Percentiles rank a stretch among this genome's conserved stretches.
Conservation (phyloP, 305 asterid species). For the Vinca major region DNA sequence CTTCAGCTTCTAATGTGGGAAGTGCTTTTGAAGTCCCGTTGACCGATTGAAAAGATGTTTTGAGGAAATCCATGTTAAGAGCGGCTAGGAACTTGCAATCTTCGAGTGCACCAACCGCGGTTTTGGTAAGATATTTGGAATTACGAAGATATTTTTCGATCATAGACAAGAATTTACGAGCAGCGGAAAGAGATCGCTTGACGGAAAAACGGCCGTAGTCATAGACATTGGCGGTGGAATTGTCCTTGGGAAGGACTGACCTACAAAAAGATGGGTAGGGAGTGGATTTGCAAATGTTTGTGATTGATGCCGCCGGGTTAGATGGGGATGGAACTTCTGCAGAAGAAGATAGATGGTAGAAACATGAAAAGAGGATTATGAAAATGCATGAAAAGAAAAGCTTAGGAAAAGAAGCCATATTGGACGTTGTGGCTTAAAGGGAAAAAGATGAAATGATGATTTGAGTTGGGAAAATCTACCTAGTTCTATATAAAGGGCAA, state of each 20-base stretch:
- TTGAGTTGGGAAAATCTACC: neutral
- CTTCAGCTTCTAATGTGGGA: conserved; percentile 32
- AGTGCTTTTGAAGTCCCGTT: conserved; percentile 29
- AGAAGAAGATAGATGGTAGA: neutral
- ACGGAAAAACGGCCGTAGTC: conserved; percentile 52
- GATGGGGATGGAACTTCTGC: neutral
- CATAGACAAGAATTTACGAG: conserved; percentile 34
- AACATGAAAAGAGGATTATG: neutral
- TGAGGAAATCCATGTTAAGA: conserved; percentile 42
- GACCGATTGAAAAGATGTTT: conserved; percentile 18
- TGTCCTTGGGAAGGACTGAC: conserved; percentile 34
- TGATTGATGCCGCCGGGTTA: conserved; percentile 3
- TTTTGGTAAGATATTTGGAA: conserved; percentile 26
- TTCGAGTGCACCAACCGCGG: conserved; percentile 46
- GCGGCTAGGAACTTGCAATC: conserved; percentile 57
- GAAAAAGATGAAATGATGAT: neutral
- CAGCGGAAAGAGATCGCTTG: conserved; percentile 35
- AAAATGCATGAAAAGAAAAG: neutral
- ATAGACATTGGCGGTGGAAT: conserved; percentile 43
- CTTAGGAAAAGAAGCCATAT: neutral
- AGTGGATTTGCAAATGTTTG: conserved; percentile 24
- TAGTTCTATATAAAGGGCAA: neutral
- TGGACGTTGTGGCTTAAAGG: neutral
- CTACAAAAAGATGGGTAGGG: conserved; percentile 52
- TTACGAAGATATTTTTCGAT: conserved; percentile 25